Evolutionary conservation across 2,329 filamentous ascomycete genomes (phyloP).

Genomic region (Dactylellina cionopaga): DNA sequence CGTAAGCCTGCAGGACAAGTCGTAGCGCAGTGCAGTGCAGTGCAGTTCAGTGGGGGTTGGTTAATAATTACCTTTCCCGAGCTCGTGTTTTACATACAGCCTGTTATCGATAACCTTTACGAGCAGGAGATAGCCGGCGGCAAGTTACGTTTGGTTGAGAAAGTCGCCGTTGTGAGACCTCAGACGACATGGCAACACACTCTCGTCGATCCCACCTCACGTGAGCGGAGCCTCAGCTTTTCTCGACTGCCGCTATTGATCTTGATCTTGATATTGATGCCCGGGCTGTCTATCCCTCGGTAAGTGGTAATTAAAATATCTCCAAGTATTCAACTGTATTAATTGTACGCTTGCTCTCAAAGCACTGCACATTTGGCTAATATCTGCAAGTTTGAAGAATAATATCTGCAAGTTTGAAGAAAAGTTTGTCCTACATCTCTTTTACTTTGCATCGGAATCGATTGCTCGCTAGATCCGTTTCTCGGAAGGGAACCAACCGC

Average conservation of each 20-base stretch:
- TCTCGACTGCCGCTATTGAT: no score
- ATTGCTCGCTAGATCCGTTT: slow-evolving; percentile 3
- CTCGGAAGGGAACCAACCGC: slow-evolving; percentile 32
- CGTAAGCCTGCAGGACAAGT: background rate
- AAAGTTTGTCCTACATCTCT: slow-evolving; percentile 26
- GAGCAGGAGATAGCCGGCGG: slow-evolving; percentile 27
- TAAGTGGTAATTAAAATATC: no score
- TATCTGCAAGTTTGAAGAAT: no score
- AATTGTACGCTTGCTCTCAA: no score
- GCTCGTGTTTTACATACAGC: no score
- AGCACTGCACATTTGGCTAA: background rate
- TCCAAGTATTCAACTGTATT: no score
- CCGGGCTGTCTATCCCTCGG: no score
- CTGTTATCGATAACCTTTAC: slow-evolving; percentile 15
- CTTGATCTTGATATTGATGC: no score
- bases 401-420: background rate
- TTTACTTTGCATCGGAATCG: slow-evolving; percentile 12
- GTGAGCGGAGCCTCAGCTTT: slow-evolving; percentile 4
- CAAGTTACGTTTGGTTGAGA: background rate
- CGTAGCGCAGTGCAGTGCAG: background rate
- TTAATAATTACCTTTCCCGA: no score
- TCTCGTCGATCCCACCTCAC: background rate
- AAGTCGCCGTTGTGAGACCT: slow-evolving; percentile 12
- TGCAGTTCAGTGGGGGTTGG: slow-evolving; percentile 15
- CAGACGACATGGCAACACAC: slow-evolving; percentile 45